Conservation (phyloP, 352 stramenopile species). For the Phytophthora vignae region DNA sequence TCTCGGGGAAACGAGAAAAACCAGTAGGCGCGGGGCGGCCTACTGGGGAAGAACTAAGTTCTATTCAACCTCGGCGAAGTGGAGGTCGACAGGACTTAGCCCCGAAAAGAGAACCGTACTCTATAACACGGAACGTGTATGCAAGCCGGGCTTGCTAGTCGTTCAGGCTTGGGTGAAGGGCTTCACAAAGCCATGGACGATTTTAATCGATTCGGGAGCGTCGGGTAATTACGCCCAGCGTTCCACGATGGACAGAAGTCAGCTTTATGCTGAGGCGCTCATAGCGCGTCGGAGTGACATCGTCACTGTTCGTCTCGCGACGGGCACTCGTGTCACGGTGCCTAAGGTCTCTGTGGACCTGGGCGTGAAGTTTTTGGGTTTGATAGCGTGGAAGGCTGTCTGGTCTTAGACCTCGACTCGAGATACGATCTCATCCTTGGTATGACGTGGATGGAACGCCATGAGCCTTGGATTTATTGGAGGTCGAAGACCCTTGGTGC, state of each 20-base stretch:
- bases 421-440: constrained; percentile 30
- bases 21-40: no score
- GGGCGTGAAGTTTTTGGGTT: constrained; percentile 9
- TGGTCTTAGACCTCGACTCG: constrained; percentile 20
- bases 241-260: constrained; percentile 14
- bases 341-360: constrained; percentile 8
- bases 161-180: constrained; percentile 2
- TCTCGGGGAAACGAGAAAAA: no score
- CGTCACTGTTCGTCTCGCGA: neutral
- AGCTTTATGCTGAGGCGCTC: constrained; percentile 19
- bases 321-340: no score
- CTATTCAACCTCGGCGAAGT: no score
- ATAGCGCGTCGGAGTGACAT: constrained; percentile 3
- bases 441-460: constrained; percentile 16
- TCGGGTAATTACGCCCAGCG: constrained; percentile 11
- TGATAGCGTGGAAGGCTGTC: constrained; percentile 20
- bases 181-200: constrained; percentile 5
- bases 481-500: constrained; percentile 4
- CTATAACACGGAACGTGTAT: no score
- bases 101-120: no score
- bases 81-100: no score
- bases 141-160: neutral
- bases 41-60: no score
- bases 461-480: constrained; percentile 15
- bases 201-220: constrained; percentile 14